Base-by-base conservation (phyloP, 2,329 filamentous ascomycete genomes). In the Ophiocordyceps camponoti-rufipedis region DNA sequence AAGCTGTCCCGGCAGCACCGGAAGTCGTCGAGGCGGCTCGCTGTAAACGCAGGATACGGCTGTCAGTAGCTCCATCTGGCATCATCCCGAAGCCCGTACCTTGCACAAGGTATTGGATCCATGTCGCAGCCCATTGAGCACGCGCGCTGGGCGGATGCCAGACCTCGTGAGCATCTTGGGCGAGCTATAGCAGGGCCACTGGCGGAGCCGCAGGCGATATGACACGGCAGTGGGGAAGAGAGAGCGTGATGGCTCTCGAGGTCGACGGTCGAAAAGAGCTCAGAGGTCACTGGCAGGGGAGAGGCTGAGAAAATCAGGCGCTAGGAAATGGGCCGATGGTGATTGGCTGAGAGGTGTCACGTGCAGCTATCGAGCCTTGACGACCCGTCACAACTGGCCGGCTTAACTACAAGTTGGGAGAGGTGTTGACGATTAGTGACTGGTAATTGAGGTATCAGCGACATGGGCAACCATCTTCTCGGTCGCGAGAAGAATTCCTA, bases 141-240 rank as follows among this genome's bases (percentile, higher is more conserved):
- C 75, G 78, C 87, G 87, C 78, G 83, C 76, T 66, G 84, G 80
- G 74, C 86, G 86, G 75, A 93, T 71, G 71, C 79, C 79, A 70
- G 87, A 86, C 76, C 87, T 84, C 72, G 85, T 83, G 77, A 95
- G 80, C 89, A 96, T 95, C 65, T 67, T 82, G 74, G 67, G 66
- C 66, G 55, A 61, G 56, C 56, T 62, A 55, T 56, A 63, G 55
- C 56, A 59, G 57, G 58, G 54, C 59, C 59, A 60, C 56, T 58
- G 51, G 53, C 55, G 53, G 51, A 54, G 54, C 58, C 59, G 59
- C 58, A 54, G 58, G 62, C 55, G 58, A 53, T 54, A 48, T 54
- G 52, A 55, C 56, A 55, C 58, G 58, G 56, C 59, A 56, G 60
- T 62, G 57, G 49, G 35, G 13, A 39, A 39, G 35, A 16, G 35